Evolutionary conservation across 148 eudicot genomes (phyloP).

Genomic region (Polygonum maritimum): DNA sequence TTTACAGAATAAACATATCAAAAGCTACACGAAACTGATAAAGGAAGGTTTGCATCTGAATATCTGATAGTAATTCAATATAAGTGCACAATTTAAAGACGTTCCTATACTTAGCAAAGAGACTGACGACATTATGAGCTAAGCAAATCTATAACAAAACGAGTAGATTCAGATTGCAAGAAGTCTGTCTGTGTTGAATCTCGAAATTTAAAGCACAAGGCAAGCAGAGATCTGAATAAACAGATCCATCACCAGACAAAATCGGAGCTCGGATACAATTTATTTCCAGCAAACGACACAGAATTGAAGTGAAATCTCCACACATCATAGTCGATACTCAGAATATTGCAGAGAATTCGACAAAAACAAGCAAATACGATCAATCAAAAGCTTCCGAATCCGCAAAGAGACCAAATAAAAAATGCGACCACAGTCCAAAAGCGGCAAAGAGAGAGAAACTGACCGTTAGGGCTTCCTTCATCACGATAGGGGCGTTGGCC

Average conservation of each 20-base stretch:
- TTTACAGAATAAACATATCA: neutral
- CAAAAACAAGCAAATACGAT: neutral
- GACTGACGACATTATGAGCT: neutral
- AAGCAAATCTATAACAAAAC: neutral
- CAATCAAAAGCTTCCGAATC: neutral
- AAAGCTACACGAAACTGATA: neutral
- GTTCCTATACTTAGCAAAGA: neutral
- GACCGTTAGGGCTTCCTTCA: slow-evolving; percentile 92
- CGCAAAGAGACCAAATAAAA: neutral
- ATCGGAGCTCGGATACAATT: neutral
- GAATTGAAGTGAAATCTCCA: neutral
- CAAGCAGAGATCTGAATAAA: slow-evolving; percentile 17
- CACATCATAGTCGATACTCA: neutral
- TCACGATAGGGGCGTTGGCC: slow-evolving; percentile 93
- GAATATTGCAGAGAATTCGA: neutral
- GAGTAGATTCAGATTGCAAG: neutral
- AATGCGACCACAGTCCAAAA: neutral
- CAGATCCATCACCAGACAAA: slow-evolving; percentile 30
- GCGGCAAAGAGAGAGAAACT: slow-evolving; percentile 7
- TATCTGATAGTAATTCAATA: neutral
- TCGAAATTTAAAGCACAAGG: slow-evolving; percentile 2
- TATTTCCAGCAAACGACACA: neutral
- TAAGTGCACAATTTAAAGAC: neutral
- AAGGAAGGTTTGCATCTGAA: neutral
- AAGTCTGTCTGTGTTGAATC: neutral